Conservation (phyloP, 306 rosid species). For the Citrullus mucosospermus region DNA sequence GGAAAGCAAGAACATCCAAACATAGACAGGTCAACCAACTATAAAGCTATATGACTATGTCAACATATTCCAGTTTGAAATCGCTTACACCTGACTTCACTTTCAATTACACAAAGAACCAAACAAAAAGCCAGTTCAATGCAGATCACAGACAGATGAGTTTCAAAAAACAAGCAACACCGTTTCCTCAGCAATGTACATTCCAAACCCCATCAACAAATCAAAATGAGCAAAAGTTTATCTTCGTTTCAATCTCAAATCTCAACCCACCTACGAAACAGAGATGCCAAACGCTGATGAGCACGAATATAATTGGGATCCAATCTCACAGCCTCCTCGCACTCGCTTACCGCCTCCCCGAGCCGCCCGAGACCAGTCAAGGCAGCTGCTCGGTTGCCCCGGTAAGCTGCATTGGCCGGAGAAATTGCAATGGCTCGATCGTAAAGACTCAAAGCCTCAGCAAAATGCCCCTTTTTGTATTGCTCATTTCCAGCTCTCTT, state of each 20-base stretch:
- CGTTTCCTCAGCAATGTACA: not conserved
- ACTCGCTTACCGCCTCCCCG: constrained; percentile 65
- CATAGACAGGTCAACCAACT: not conserved
- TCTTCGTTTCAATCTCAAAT: not conserved
- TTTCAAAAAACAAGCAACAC: not conserved
- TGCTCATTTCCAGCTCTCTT: constrained; percentile 77
- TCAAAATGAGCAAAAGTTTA: not conserved
- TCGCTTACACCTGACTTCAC: not conserved
- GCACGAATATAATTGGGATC: constrained; percentile 77
- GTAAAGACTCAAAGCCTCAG: constrained; percentile 64
- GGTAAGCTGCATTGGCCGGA: constrained; percentile 56
- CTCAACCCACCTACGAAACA: constrained; percentile 57
- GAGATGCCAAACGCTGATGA: constrained; percentile 74
- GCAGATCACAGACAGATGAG: not conserved
- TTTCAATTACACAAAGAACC: not conserved
- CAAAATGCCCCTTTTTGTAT: constrained; percentile 56
- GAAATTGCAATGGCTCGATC: constrained; percentile 68
- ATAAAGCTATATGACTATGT: not conserved
- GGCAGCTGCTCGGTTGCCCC: constrained; percentile 92
- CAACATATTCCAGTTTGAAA: not conserved
- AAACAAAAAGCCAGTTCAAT: not conserved
- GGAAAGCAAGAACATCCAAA: not conserved
- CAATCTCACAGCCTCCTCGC: constrained; percentile 78
- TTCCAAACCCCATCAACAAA: not conserved
- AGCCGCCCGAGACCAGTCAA: constrained; percentile 59